Conservation (phyloP, 768 basidiomycete genomes). For the Podaxis sp. region DNA sequence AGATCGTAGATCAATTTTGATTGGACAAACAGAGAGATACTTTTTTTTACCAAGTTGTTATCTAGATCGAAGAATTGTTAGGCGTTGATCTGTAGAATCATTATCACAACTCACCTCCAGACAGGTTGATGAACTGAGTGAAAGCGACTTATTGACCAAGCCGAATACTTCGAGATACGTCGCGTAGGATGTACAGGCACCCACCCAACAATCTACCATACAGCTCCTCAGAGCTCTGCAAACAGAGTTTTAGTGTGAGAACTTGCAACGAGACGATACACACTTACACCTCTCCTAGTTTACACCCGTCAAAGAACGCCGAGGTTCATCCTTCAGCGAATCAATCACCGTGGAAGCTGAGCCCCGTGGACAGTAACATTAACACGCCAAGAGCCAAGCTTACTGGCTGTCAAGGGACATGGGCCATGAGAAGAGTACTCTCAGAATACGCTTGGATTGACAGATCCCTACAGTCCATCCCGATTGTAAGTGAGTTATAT, state of each 20-base stretch:
- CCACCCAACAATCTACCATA: slow-evolving; percentile 54
- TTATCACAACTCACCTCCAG: not conserved
- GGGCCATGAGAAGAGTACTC: not conserved
- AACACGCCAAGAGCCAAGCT: not conserved
- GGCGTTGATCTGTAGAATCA: not conserved
- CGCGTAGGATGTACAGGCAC: not conserved
- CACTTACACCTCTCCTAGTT: slow-evolving; percentile 48
- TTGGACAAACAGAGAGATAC: not conserved
- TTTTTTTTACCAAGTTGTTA: not conserved
- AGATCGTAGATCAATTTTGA: not conserved
- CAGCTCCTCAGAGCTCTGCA: slow-evolving; percentile 50
- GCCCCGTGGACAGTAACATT: not conserved
- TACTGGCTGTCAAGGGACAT: not conserved
- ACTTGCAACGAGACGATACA: not conserved
- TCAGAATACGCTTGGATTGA: not conserved
- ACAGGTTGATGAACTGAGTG: slow-evolving; percentile 36
- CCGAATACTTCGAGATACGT: not conserved
- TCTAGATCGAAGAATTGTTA: not conserved
- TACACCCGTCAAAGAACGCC: slow-evolving; percentile 54
- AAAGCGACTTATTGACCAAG: slow-evolving; percentile 56
- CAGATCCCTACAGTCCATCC: not conserved
- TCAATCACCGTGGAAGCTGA: not conserved
- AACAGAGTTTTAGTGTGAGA: not conserved
- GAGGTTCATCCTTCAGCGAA: slow-evolving; percentile 13
- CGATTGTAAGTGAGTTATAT: not conserved